phyloP scores from a whole-genome alignment of 768 basidiomycete species.

The Leccinum disarticulatum region DNA sequence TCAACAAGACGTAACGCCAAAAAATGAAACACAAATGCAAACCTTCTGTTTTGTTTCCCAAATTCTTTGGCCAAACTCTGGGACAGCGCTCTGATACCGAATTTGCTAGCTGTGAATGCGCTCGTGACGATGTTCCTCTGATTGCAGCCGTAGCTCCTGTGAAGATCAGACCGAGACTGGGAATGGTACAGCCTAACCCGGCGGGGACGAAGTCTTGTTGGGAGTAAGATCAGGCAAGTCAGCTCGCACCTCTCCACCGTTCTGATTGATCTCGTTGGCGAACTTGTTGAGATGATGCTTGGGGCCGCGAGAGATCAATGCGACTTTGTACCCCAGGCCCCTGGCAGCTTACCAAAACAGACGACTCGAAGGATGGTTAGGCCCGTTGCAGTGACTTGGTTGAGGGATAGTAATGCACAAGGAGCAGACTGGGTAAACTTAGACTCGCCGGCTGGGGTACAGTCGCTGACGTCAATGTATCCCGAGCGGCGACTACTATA shows the following conservation, averaged over 20 bases:
- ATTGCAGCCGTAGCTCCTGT: constrained; percentile 70
- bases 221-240: not conserved
- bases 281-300: constrained; percentile 51
- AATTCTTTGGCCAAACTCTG: constrained; percentile 78
- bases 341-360: constrained; percentile 58
- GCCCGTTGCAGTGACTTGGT: too few relatives aligned
- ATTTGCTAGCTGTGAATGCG: constrained; percentile 63
- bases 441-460: too few relatives aligned
- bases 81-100: constrained; percentile 58
- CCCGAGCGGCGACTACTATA: too few relatives aligned
- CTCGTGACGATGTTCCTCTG: constrained; percentile 59
- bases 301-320: constrained; percentile 60
- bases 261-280: constrained; percentile 51
- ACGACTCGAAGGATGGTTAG: constrained; percentile 40
- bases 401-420: too few relatives aligned
- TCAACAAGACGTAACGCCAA: not conserved
- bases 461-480: too few relatives aligned
- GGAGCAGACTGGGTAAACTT: too few relatives aligned
- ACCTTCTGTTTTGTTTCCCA: constrained; percentile 72
- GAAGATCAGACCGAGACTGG: constrained; percentile 61
- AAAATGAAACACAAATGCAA: constrained; percentile 7
- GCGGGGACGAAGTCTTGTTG: not conserved
- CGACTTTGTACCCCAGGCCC: constrained; percentile 66
- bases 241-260: constrained; percentile 55
- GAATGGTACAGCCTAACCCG: constrained; percentile 44